Base-by-base conservation (phyloP, 306 rosid species). In the Gleditsia sinensis region DNA sequence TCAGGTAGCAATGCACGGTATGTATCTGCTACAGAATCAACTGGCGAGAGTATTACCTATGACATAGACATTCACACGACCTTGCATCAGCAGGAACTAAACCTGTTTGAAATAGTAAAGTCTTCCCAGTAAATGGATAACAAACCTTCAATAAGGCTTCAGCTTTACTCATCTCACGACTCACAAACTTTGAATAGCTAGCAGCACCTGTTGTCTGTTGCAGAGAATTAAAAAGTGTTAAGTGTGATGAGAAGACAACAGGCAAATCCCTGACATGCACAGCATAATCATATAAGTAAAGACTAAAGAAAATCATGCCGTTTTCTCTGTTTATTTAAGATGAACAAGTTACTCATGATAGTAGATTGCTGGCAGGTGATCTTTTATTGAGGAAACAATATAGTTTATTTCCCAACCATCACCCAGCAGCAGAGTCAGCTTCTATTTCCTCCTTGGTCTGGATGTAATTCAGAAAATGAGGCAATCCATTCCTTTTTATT, bases 131-230 rank as follows among this genome's bases (percentile, higher is more conserved):
- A 55, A 65, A 68, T 54, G 49, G 28, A 77, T 10, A 46, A 71
- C 86, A 77, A 65, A 94, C 99, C 99, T 94, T 91, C 74, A 93
- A 75, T 74, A 93, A 96, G 59, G 99, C 99, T 84, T 94, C 97
- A 8, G 99, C 99, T 88, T 94, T 94, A 87, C 99, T 90, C 97
- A 94, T 92, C 82, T 94, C 99, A 57, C 99, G 96, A 81, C 97
- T 92, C 60, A 94, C 95, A 67, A 92, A 94, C 87, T 94, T 92
- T 14, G 93, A 88, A 85, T 90, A 94, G 81, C 95, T 86, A 64
- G 96, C 96, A 71, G 99, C 99, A 75, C 96, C 89, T 24, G 96
- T 86, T 54, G 95, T 87, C 99, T 94, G 82, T 85, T 71, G 42
- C 67, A 81, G 10, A 62, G 58, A 66, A 75, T 65, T 58, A 74